Evolutionary conservation across 1,139 yeast genomes (phyloP), one percentile per base, ranked within the genome.

Genomic region (Blastobotrys aristatus): DNA sequence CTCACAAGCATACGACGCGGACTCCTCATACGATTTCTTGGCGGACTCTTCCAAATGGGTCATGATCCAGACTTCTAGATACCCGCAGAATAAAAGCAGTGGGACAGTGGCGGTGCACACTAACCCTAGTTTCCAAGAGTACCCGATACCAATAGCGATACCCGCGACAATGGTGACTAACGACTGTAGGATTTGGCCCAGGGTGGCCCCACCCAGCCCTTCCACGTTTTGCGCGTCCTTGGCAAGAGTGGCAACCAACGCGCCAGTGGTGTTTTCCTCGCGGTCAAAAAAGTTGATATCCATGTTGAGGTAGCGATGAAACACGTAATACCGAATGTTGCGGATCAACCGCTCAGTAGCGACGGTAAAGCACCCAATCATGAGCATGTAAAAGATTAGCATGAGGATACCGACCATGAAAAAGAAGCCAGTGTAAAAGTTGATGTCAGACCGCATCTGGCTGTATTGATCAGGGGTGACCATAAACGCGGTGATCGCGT

Each of bases 221-320:
- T 86, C 80, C 21, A 89, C 90, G 36, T 86, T 79, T 60, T 84
- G 89, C 1, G 95, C 90, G 63, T 89, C 96, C 50, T 84, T 82
- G 31, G 94, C 82, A 26, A 88, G 70, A 53, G 95, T 72, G 2
- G 95, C 82, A 24, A 88, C 84, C 60, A 89, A 72, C 55, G 89
- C 92, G 45, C 97, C 97, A 2, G 90, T 62, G 11, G 67, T 55
- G 48, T 67, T 65, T 33, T 59, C 57, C 42, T 88, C 87, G 31
- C 78, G 76, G 60, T 89, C 97, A 61, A 82, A 88, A 63, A 87
- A 88, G 57, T 83, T 86, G 55, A 89, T 79, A 64, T 89, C 96
- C 66, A 87, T 92, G 22, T 84, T 76, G 55, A 88, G 45, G 44
- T 60, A 55, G 46, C 66, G 70, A 16, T 57, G 41, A 59, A 68